phyloP scores from a whole-genome alignment of 164 flowering plant species.

The Protea cynaroides region DNA sequence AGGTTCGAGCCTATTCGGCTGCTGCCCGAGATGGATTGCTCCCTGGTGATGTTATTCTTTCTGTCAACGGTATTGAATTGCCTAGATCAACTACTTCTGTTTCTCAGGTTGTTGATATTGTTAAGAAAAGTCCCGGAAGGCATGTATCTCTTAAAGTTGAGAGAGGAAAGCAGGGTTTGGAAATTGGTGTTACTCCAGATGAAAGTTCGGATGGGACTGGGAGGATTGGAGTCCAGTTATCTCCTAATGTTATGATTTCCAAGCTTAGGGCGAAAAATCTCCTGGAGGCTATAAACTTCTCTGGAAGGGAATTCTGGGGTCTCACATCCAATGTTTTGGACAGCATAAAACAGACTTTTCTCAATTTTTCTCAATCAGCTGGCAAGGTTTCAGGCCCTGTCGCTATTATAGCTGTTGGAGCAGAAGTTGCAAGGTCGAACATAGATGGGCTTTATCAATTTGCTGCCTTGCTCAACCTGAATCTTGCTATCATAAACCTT shows the following conservation, averaged over 20 bases:
- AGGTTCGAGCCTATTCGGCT: slow-evolving; percentile 70
- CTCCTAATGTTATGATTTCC: slow-evolving; percentile 64
- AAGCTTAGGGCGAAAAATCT: slow-evolving; percentile 49
- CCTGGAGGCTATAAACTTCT: slow-evolving; percentile 41
- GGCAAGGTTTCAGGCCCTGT: slow-evolving; percentile 92
- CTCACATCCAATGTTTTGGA: slow-evolving; percentile 70
- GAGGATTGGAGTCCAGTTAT: slow-evolving; percentile 80
- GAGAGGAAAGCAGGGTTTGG: slow-evolving; percentile 48
- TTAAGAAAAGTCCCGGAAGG: slow-evolving; percentile 60
- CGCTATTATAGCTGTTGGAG: slow-evolving; percentile 96
- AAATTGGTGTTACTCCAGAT: slow-evolving; percentile 70
- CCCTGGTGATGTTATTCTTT: slow-evolving; percentile 80
- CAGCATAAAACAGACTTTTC: slow-evolving; percentile 75
- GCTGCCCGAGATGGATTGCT: slow-evolving; percentile 83
- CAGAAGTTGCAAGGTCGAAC: slow-evolving; percentile 92
- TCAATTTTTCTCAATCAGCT: slow-evolving; percentile 82
- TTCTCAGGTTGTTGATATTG: slow-evolving; percentile 63
- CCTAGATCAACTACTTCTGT: slow-evolving; percentile 47
- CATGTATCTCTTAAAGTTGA: slow-evolving; percentile 61
- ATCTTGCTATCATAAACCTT: slow-evolving; percentile 90
- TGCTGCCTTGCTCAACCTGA: slow-evolving; percentile 84
- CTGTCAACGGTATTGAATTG: slow-evolving; percentile 55
- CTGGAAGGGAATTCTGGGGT: slow-evolving; percentile 76
- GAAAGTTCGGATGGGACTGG: slow-evolving; percentile 79
- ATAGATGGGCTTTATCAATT: slow-evolving; percentile 87